A percentile compares a stretch with the other conserved stretches of the same genome.
phyloP scores from a whole-genome alignment of 31 red algal genomes.

The Odonthalia washingtoniensis region DNA sequence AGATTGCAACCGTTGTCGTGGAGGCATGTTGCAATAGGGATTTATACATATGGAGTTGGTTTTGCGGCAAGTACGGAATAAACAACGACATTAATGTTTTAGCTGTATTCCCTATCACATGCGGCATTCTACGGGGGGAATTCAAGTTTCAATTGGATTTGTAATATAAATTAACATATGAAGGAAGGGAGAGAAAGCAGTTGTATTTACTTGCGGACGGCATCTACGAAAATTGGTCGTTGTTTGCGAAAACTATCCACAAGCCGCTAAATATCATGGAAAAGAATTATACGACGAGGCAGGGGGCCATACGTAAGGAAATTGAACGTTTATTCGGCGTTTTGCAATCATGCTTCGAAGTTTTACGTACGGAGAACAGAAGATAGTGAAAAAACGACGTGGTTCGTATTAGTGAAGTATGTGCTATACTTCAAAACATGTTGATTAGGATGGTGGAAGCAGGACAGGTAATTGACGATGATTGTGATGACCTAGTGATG shows the following conservation, averaged over 20 bases:
- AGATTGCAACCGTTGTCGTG: constrained; percentile 13
- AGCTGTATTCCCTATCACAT: constrained; percentile 32
- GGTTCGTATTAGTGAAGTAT: constrained; percentile 40
- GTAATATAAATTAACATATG: constrained; percentile 19
- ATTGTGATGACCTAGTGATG: too few relatives aligned
- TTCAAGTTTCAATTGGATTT: constrained; percentile 44
- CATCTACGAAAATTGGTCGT: constrained; percentile 28
- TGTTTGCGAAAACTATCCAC: constrained; percentile 35
- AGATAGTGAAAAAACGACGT: constrained; percentile 42
- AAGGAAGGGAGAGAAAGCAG: not conserved
- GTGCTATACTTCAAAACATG: constrained; percentile 46
- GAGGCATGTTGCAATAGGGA: constrained; percentile 34
- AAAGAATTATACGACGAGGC: not conserved
- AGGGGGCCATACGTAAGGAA: constrained; percentile 36
- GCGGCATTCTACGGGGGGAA: constrained; percentile 21
- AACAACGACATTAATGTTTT: constrained; percentile 54
- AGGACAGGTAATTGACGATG: not conserved
- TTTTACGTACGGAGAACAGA: constrained; percentile 2
- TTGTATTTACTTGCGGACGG: constrained; percentile 39
- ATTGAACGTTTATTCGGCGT: constrained; percentile 55
- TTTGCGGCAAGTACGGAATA: constrained; percentile 39
- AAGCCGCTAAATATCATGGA: constrained; percentile 24
- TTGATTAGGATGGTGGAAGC: not conserved
- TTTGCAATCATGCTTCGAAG: constrained; percentile 48
- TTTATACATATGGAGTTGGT: constrained; percentile 61